These are phyloP conservation scores for Pyrenopolyporus hunteri DNA, from an alignment of 495 filamentous ascomycete species.

Conservation along the genomic window DNA sequence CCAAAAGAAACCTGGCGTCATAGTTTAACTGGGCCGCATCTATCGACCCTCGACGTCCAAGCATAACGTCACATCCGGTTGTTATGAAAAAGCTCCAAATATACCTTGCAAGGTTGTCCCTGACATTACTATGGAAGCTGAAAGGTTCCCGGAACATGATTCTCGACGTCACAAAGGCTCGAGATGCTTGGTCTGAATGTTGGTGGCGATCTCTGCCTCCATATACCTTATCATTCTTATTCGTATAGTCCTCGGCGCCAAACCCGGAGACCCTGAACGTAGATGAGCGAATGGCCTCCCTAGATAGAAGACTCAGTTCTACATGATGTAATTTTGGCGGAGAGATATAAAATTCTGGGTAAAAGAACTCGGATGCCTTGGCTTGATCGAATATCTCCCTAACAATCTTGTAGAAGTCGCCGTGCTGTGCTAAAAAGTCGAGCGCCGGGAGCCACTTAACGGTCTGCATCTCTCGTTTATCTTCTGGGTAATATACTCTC, in stretches of 20 bases:
- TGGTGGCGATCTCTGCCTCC: constrained; percentile 29
- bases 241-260: constrained; percentile 57
- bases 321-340: not conserved
- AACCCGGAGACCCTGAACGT: constrained; percentile 56
- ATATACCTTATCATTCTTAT: constrained; percentile 45
- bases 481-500: constrained; percentile 42
- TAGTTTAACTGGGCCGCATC: constrained; percentile 10
- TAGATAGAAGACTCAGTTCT: constrained; percentile 39
- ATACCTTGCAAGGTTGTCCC: not conserved
- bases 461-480: constrained; percentile 39
- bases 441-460: constrained; percentile 41
- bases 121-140: not conserved
- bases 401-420: constrained; percentile 51
- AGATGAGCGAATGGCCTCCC: constrained; percentile 56
- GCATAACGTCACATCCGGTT: not conserved
- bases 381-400: constrained; percentile 51
- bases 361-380: constrained; percentile 40
- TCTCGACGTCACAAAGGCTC: constrained; percentile 15
- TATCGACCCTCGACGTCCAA: not conserved
- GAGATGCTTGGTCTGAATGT: constrained; percentile 6
- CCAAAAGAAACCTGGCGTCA: constrained; percentile 25
- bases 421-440: constrained; percentile 58
- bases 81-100: not conserved
- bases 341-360: not conserved
- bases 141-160: constrained; percentile 2